phyloP scores from a whole-genome alignment of 306 rosid species.

The Rosa chinensis region DNA sequence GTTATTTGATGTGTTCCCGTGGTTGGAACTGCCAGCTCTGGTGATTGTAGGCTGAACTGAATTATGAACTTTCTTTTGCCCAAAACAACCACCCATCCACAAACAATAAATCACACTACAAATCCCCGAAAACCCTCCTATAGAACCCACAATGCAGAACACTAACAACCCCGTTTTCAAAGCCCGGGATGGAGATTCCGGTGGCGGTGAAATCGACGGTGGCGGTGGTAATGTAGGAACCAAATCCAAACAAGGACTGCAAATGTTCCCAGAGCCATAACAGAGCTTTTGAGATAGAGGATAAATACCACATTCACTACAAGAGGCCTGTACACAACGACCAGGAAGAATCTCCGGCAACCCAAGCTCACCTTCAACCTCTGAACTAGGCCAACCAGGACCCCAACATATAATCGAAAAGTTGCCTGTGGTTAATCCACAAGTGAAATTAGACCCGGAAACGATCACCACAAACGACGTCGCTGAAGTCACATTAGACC shows the following conservation, averaged over 20 bases:
- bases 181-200: slow-evolving; percentile 32
- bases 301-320: slow-evolving; percentile 51
- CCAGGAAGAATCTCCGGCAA: slow-evolving; percentile 76
- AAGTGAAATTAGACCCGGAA: slow-evolving; percentile 71
- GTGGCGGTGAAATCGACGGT: background rate
- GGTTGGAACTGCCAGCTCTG: slow-evolving; percentile 58
- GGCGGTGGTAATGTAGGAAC: background rate
- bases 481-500: slow-evolving; percentile 20
- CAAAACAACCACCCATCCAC: slow-evolving; percentile 85
- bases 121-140: slow-evolving; percentile 74
- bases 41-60: slow-evolving; percentile 94
- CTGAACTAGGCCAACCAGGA: slow-evolving; percentile 57
- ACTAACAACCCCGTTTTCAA: slow-evolving; percentile 68
- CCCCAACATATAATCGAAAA: slow-evolving; percentile 84
- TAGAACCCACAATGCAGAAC: slow-evolving; percentile 78
- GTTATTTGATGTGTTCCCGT: slow-evolving; percentile 43
- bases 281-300: slow-evolving; percentile 57
- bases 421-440: slow-evolving; percentile 56
- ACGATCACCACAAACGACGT: slow-evolving; percentile 58
- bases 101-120: slow-evolving; percentile 63
- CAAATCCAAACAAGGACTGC: slow-evolving; percentile 40
- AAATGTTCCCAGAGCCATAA: slow-evolving; percentile 47
- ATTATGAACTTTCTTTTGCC: slow-evolving; percentile 77
- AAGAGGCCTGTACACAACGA: slow-evolving; percentile 66
- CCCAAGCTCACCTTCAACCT: slow-evolving; percentile 23